phyloP scores from a whole-genome alignment of 1,139 yeast genomes.

The Hansenula lynferdii region DNA sequence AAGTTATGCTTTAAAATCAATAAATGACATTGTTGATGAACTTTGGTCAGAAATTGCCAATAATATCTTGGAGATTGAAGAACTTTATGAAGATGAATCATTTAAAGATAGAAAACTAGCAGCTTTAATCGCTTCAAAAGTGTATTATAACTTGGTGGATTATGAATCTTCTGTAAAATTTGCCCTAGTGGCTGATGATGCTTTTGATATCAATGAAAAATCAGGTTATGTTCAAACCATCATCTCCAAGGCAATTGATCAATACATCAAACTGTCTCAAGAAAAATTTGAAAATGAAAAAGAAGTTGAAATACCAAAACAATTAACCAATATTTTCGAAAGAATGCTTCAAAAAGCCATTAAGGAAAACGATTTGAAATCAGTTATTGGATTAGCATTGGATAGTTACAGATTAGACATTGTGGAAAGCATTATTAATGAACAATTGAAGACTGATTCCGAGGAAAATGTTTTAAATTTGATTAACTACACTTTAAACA shows the following conservation, averaged over 20 bases:
- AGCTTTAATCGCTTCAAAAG: conserved; percentile 89
- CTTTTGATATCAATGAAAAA: conserved; percentile 65
- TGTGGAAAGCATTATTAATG: conserved; percentile 55
- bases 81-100: conserved; percentile 76
- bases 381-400: conserved; percentile 87
- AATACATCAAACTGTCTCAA: conserved; percentile 66
- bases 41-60: conserved; percentile 98
- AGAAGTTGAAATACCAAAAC: conserved; percentile 45
- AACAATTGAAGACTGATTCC: conserved; percentile 35
- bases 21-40: conserved; percentile 81
- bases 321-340: conserved; percentile 70
- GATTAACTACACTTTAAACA: conserved; percentile 71
- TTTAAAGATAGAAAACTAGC: conserved; percentile 80
- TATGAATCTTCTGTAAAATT: conserved; percentile 86
- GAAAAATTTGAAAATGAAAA: conserved; percentile 40
- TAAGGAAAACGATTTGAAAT: conserved; percentile 60
- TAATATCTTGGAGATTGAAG: conserved; percentile 80
- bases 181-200: conserved; percentile 80
- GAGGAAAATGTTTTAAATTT: conserved; percentile 50
- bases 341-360: conserved; percentile 83
- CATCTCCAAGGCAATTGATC: conserved; percentile 86
- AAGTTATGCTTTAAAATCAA: conserved; percentile 77
- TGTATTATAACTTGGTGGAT: conserved; percentile 93
- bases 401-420: conserved; percentile 87
- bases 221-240: conserved; percentile 93